These are phyloP conservation scores for Maudiozyma turicensis DNA, from an alignment of 805 yeast species.

Conservation along the genomic window DNA sequence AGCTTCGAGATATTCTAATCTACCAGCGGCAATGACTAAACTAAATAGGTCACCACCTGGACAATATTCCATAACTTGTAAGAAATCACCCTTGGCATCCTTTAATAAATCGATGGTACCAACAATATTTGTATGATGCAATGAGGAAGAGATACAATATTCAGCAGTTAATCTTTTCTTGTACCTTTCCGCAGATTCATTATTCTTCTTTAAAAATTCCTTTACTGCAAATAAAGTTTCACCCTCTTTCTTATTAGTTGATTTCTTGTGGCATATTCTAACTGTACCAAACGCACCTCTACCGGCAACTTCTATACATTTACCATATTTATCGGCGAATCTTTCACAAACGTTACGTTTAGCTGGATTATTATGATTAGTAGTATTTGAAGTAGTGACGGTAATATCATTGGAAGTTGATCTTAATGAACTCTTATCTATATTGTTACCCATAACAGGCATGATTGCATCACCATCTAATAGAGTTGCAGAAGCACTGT, in stretches of 20 bases:
- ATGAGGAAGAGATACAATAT: constrained; percentile 69
- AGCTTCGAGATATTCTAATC: constrained; percentile 71
- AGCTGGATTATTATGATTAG: background rate
- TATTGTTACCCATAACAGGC: background rate
- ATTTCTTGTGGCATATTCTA: constrained; percentile 69
- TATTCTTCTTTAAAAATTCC: constrained; percentile 58
- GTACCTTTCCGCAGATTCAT: constrained; percentile 57
- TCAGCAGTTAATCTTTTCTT: constrained; percentile 69
- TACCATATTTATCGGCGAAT: constrained; percentile 85
- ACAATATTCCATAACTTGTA: constrained; percentile 81
- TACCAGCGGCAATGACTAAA: constrained; percentile 64
- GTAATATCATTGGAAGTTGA: background rate
- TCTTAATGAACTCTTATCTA: background rate
- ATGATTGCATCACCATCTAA: background rate
- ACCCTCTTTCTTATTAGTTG: constrained; percentile 9
- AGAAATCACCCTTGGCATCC: constrained; percentile 74
- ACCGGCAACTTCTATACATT: constrained; percentile 91
- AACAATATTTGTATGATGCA: constrained; percentile 71
- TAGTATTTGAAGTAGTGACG: background rate
- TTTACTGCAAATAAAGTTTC: constrained; percentile 73
- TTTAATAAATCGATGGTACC: constrained; percentile 66
- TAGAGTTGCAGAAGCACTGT: background rate
- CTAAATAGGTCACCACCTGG: constrained; percentile 76
- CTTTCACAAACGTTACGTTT: constrained; percentile 27
- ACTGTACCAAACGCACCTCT: constrained; percentile 93